These are phyloP conservation scores for Erysiphe neolycopersici DNA, from an alignment of 2,329 filamentous ascomycete genomes.

Conservation along the genomic window DNA sequence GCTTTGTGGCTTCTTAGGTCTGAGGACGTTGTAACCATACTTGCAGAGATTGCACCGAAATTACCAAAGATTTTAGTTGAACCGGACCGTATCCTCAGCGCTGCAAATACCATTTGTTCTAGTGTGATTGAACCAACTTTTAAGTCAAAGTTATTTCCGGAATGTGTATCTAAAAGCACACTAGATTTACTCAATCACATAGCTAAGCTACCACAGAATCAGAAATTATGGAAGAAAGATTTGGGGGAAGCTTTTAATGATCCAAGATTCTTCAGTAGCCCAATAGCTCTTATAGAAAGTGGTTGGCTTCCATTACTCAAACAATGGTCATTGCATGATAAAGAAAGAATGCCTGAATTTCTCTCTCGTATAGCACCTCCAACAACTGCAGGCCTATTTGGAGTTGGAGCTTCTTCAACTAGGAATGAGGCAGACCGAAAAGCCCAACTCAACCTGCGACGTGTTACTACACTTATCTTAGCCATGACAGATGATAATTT, in stretches of 20 bases:
- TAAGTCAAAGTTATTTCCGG: constrained; percentile 63
- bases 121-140: constrained; percentile 63
- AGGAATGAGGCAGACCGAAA: constrained; percentile 84
- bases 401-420: constrained; percentile 85
- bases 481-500: constrained; percentile 56
- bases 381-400: constrained; percentile 88
- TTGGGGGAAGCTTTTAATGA: constrained; percentile 83
- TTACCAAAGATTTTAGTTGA: constrained; percentile 66
- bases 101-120: constrained; percentile 54
- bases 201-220: constrained; percentile 47
- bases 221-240: constrained; percentile 85
- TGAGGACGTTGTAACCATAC: constrained; percentile 54
- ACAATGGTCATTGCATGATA: constrained; percentile 67
- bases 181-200: constrained; percentile 53
- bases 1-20: constrained; percentile 18
- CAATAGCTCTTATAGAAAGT: constrained; percentile 33
- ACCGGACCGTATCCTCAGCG: constrained; percentile 53
- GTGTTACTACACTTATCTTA: constrained; percentile 55
- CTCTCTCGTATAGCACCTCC: constrained; percentile 56
- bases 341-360: constrained; percentile 64
- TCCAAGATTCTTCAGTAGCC: constrained; percentile 52
- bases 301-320: constrained; percentile 65
- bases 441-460: constrained; percentile 68
- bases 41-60: constrained; percentile 54
- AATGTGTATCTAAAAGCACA: constrained; percentile 47